Base-by-base conservation (phyloP, 192 early-diverging fungal species). In the Linnemannia zychae region DNA sequence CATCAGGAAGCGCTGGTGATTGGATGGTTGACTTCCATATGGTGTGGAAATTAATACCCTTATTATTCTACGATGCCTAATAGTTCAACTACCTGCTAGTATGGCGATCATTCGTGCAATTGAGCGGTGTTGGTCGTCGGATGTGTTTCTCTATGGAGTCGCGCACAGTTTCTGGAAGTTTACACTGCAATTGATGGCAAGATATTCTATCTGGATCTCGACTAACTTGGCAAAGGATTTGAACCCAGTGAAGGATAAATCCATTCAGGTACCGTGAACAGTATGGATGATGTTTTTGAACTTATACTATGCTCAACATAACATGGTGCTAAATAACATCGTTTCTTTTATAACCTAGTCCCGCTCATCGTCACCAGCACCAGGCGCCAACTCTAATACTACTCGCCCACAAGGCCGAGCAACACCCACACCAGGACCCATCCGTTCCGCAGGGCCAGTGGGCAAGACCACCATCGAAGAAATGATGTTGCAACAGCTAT, bases 101-200 rank as follows among this genome's bases (percentile, higher is more conserved):
- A 79, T 84, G 65, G 88, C 84, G 0, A 69, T 93, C n/a, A 74
- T 92, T 15, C 71, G 80, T n/a, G 90, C 93, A 3, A 89, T 94
- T 28, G 79, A 88, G 40, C 71, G 86, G 17, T 92, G 92, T 57
- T 94, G 93, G 93, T 86, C 91, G 16, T 82, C 91, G 15, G 75
- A 94, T 28, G 85, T 94, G 15, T 94, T 84, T 70, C 77, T 94
- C 12, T 93, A 90, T 74, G 87, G 86, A 2, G 63, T 94, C 17
- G 90, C 91, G 0, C 82, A 89, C 77, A 86, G 88, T 28, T 94
- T 94, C 65, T 94, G 93, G 93, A 92, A 89, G 52, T 77, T 93
- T 40, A 94, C 93, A 0, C 44, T 94, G 38, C 92, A 93, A 78
- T 75, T 91, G 33, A 78, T 80, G 77, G 75, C 74, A 46, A 40